These are phyloP conservation scores for Globisporangium viniferum DNA, from an alignment of 352 stramenopile species.

Conservation along the genomic window DNA sequence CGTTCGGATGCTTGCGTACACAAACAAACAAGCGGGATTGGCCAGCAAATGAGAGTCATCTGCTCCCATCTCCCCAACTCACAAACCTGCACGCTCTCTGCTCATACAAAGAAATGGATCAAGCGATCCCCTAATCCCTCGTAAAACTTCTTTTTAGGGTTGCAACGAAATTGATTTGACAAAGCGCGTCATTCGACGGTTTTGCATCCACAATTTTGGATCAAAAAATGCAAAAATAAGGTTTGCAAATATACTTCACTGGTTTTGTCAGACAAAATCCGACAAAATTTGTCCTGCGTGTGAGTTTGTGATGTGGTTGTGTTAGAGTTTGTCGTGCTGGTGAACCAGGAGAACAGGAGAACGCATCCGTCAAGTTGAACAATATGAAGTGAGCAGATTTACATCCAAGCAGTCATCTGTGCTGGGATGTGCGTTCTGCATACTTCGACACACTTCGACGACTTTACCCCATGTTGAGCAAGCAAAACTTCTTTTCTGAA, in stretches of 20 bases:
- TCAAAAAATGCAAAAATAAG: no score
- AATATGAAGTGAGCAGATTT: no score
- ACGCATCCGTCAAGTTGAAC: no score
- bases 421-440: not conserved
- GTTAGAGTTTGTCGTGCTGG: no score
- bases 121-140: not conserved
- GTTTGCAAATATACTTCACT: no score
- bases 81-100: slow-evolving; percentile 6
- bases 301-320: no score
- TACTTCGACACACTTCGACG: not conserved
- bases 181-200: not conserved
- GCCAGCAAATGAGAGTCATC: not conserved
- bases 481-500: not conserved
- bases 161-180: not conserved
- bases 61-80: not conserved
- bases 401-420: not conserved
- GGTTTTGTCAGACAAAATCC: no score
- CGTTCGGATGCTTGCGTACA: not conserved
- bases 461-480: not conserved
- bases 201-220: no score
- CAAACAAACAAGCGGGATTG: not conserved
- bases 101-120: not conserved
- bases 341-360: no score
- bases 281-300: no score
- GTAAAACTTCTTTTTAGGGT: not conserved